Evolutionary conservation across 2,329 filamentous ascomycete genomes (phyloP), one percentile per base, ranked within the genome.

Genomic region (Botrytis elliptica): DNA sequence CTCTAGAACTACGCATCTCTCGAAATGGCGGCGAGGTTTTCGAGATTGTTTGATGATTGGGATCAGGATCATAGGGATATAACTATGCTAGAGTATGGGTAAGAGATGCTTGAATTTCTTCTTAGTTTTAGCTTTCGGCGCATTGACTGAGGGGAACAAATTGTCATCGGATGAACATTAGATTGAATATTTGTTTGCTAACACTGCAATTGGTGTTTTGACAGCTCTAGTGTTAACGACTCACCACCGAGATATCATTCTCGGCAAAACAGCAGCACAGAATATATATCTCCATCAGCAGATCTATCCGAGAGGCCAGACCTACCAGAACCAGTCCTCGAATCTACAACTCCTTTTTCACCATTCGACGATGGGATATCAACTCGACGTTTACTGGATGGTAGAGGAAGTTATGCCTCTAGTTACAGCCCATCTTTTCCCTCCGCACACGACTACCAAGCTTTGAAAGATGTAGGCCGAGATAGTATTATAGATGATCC

Each of bases 31-130:
- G 38, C 71, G 14, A 73, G 71, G 16, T 70, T 74, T 44, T 74
- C 71, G n/a, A 70, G 73, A 29, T 44, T 73, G 16, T 74, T 74
- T 73, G 71, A 74, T 40, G 49, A 60, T 44, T 73, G 73, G 73
- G 73, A 74, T 36, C 60, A 46, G 18, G 44, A 73, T 42, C 22
- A 73, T 70, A 38, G 46, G 16, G 73, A 73, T 42, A 57, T 73
- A 18, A 57, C 20, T 44, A 59, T 73, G 70, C n/a, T 73, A 18
- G 64, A 74, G 9, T 38, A 73, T 44, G 70, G 68, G 62, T 74
- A 66, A 60, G 67, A 18, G n/a, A 40, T 22, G 16, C 16, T 29
- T 67, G 22, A 38, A 25, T 29, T 29, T 40, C 16, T 29, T 40
- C 25, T 40, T 25, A 20, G 14, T 18, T 68, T 68, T 55, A 29